Evolutionary conservation across 306 rosid genomes (phyloP).

Genomic region (Cercis canadensis): DNA sequence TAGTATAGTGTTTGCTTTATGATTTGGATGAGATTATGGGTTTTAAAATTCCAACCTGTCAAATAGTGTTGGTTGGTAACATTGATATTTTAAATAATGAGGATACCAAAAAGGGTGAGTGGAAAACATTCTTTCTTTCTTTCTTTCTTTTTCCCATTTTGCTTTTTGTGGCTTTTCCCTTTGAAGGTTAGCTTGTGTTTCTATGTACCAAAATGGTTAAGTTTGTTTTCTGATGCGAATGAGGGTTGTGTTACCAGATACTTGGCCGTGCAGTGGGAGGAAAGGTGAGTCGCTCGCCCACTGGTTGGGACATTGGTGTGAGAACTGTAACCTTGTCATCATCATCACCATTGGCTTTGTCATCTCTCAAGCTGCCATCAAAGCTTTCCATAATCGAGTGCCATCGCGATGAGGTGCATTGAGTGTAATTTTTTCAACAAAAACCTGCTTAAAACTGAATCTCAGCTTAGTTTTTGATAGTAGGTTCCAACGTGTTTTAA

Average conservation of each 20-base stretch:
- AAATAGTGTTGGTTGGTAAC: background rate
- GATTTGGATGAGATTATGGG: constrained; percentile 2
- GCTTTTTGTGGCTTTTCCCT: background rate
- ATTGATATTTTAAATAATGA: background rate
- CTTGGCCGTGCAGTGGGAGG: constrained; percentile 88
- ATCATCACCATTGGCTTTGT: constrained; percentile 40
- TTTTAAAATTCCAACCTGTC: background rate
- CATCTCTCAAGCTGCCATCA: constrained; percentile 64
- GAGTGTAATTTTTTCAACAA: too few species aligned
- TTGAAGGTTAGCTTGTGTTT: background rate
- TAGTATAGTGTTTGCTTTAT: background rate
- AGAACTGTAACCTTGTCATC: constrained; percentile 58
- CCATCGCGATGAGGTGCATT: constrained; percentile 80
- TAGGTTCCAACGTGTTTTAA: too few species aligned
- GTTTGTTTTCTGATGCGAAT: background rate
- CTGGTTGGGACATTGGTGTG: constrained; percentile 93
- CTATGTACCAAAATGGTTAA: background rate
- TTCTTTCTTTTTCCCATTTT: background rate
- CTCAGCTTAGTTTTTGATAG: too few species aligned
- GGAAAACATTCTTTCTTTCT: background rate
- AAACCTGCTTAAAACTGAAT: too few species aligned
- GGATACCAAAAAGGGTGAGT: background rate
- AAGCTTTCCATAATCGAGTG: constrained; percentile 66
- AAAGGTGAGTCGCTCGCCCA: constrained; percentile 63
- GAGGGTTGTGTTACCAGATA: constrained; percentile 44